Base-by-base conservation (phyloP, 140 eudicot species). In the Flaveria floridana region DNA sequence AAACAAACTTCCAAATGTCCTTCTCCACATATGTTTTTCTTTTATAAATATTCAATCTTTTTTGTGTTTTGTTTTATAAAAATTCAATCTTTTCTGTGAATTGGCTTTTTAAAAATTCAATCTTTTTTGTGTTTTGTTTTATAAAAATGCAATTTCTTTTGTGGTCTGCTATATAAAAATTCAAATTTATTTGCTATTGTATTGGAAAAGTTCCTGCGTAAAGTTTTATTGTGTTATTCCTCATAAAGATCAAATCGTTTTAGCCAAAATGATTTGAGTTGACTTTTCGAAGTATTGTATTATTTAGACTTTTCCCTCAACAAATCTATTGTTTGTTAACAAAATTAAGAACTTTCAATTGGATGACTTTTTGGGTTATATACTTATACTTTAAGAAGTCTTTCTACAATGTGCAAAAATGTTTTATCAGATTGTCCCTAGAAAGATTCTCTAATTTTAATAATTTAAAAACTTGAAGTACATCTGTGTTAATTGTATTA, bases 1-100 rank as follows among this genome's bases (percentile, higher is more conserved):
- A 80, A 75, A 75, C 79, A 73, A 79, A 80, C 80, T 69, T 80
- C 71, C 65, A 70, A 70, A 68, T 75, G 80, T 80, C 84, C 79
- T 72, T 21, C 23, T 21, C 6, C 53, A 3, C 66, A 5, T 79
- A 20, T 65, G 8, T 8, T 73, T 25, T 73, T 79, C 30, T 50
- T 73, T 57, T 12, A 26, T 26, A 62, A 62, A 23, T 9, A 42
- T 44, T 26, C 25, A 30, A 47, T 25, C 23, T 51, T 4, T 39
- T 9, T 74, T 61, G 20, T 57, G 65, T 64, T 70, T 21, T 21
- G 2, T 6, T 62, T 25, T 12, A 13, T 12, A 62, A 62, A 14
- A 11, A 42, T 44, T 26, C 23, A 28, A n/a, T 46, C 23, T 50
- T 4, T 39, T 28, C 34, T 28, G 34, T 28, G 34, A 2, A 28